These are phyloP conservation scores for Pythium dissimile DNA, from an alignment of 352 stramenopile species.

Conservation along the genomic window DNA sequence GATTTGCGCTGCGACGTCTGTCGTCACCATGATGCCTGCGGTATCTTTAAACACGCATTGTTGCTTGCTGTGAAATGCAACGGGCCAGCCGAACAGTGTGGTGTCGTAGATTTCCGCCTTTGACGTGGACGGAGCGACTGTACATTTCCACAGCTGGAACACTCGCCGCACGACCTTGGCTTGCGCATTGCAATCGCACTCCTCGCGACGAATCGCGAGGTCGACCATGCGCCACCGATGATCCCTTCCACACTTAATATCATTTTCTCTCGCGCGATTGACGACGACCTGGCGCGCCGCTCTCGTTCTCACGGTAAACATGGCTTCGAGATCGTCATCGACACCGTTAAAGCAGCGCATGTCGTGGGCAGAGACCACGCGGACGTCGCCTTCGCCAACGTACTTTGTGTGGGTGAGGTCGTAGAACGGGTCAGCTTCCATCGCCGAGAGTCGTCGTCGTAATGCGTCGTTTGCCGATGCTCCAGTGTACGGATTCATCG, in stretches of 20 bases:
- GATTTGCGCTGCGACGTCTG: constrained; percentile 15
- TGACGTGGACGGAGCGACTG: constrained; percentile 31
- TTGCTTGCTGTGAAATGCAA: constrained; percentile 40
- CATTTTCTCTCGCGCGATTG: constrained; percentile 68
- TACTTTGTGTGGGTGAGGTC: constrained; percentile 84
- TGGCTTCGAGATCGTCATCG: constrained; percentile 68
- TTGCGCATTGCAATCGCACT: constrained; percentile 91
- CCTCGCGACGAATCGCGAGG: constrained; percentile 82
- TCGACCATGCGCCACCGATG: constrained; percentile 92
- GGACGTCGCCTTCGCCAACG: constrained; percentile 85
- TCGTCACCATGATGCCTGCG: neutral
- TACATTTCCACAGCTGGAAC: constrained; percentile 95
- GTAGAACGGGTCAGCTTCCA: constrained; percentile 74
- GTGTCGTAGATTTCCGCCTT: constrained; percentile 31
- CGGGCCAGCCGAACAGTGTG: constrained; percentile 54
- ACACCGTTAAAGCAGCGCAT: constrained; percentile 89
- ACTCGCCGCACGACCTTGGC: constrained; percentile 86
- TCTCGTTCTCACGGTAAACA: constrained; percentile 32
- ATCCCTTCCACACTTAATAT: constrained; percentile 88
- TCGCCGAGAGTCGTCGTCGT: constrained; percentile 51
- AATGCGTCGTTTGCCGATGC: constrained; percentile 90
- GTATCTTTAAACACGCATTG: constrained; percentile 54
- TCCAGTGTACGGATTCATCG: constrained; percentile 82
- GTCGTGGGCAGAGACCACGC: constrained; percentile 88
- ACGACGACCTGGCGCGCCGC: constrained; percentile 26